Percentiles rank a stretch among this genome's conserved stretches.
phyloP scores from a whole-genome alignment of 169 alveolate genomes.

The Plasmodium falciparum region DNA sequence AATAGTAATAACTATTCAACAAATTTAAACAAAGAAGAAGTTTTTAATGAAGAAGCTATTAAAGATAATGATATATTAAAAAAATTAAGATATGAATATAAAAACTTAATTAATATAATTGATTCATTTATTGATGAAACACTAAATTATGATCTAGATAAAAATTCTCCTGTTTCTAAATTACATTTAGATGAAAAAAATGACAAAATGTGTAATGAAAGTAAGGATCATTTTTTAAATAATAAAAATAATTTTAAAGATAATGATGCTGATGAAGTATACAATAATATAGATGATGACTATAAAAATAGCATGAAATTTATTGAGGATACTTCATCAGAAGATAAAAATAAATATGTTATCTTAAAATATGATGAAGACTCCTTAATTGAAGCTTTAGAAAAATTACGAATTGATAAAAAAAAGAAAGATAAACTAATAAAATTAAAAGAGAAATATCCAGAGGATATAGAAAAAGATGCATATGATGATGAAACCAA shows the following conservation, averaged over 20 bases:
- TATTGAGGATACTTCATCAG: slow-evolving; percentile 10
- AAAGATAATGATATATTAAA: slow-evolving; percentile 43
- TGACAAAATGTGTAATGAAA: not conserved
- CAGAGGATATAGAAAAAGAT: not conserved
- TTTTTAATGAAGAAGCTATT: not conserved
- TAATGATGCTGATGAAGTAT: not conserved
- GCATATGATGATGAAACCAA: not conserved
- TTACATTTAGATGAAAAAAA: not conserved
- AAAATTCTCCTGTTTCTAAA: not conserved
- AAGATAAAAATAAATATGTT: slow-evolving; percentile 28
- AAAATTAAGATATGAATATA: slow-evolving; percentile 29
- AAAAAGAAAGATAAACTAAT: not conserved
- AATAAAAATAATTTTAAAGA: not conserved
- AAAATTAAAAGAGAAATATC: not conserved
- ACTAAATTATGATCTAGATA: not conserved
- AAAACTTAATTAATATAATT: slow-evolving; percentile 18
- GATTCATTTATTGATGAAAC: slow-evolving; percentile 45
- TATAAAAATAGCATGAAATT: slow-evolving; percentile 14
- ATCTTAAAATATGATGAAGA: slow-evolving; percentile 67
- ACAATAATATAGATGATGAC: not conserved
- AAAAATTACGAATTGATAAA: slow-evolving; percentile 50
- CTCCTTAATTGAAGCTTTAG: slow-evolving; percentile 56
- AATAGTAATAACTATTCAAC: too few relatives aligned
- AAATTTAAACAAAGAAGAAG: not conserved
- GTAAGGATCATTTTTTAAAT: not conserved